Evolutionary conservation across 345 rosid genomes (phyloP).

Genomic region (Pugionium cornutum): DNA sequence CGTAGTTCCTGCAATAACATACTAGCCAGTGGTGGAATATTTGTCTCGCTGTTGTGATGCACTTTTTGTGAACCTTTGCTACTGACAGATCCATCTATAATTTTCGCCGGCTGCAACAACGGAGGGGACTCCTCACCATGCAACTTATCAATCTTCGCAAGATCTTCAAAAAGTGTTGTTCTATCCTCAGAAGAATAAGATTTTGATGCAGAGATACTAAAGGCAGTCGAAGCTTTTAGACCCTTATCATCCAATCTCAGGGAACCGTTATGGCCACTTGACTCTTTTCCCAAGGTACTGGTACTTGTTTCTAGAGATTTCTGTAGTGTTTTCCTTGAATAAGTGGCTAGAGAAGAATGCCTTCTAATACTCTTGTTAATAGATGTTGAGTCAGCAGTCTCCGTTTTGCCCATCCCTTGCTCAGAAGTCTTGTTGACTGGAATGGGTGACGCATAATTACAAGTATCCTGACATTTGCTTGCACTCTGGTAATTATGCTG

Average conservation of each 20-base stretch:
- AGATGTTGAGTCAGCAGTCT: slow-evolving; percentile 32
- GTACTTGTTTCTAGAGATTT: slow-evolving; percentile 45
- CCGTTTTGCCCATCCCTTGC: slow-evolving; percentile 24
- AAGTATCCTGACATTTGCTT: slow-evolving; percentile 21
- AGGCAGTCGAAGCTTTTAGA: slow-evolving; percentile 23
- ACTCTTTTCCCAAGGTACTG: slow-evolving; percentile 40
- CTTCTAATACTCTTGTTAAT: slow-evolving; percentile 39
- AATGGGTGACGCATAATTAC: slow-evolving; percentile 10
- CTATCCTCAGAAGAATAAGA: slow-evolving; percentile 34
- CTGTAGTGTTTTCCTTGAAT: slow-evolving; percentile 53
- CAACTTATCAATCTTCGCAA: slow-evolving; percentile 37
- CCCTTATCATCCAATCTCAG: slow-evolving; percentile 29
- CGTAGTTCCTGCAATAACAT: slow-evolving; percentile 36
- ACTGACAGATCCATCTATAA: slow-evolving; percentile 39
- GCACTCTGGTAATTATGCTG: slow-evolving; percentile 30
- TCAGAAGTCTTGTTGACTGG: slow-evolving; percentile 27
- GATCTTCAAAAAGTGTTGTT: slow-evolving; percentile 35
- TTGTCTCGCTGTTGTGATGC: slow-evolving; percentile 38
- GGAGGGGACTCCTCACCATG: slow-evolving; percentile 38
- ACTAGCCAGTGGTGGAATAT: slow-evolving; percentile 33
- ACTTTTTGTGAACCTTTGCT: slow-evolving; percentile 40
- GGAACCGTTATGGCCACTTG: slow-evolving; percentile 38
- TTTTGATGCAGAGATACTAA: slow-evolving; percentile 38
- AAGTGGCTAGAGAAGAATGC: slow-evolving; percentile 44
- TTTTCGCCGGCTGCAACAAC: slow-evolving; percentile 44